Percentiles rank a stretch among this genome's conserved stretches.
These are phyloP conservation scores for Neopestalotiopsis clavispora DNA, from an alignment of 2,329 filamentous ascomycete species.

Conservation along the genomic window DNA sequence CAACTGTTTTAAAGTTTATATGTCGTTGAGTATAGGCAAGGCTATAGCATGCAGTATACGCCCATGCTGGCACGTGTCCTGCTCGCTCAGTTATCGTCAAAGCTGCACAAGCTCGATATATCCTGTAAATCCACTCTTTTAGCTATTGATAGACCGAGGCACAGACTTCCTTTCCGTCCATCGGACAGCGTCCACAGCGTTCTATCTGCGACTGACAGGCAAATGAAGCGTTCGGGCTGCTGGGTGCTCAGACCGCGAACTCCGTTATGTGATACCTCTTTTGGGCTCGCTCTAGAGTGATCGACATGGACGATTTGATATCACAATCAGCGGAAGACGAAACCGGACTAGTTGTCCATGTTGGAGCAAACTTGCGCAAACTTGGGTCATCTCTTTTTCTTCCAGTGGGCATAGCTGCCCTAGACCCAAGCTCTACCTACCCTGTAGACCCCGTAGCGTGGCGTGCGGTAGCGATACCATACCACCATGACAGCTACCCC, in stretches of 20 bases:
- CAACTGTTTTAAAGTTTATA: not conserved
- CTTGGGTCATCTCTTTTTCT: conserved; percentile 1
- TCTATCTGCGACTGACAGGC: not conserved
- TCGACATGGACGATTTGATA: not conserved
- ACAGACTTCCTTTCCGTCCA: not conserved
- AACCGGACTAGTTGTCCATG: not conserved
- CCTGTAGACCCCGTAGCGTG: not conserved
- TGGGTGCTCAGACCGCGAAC: not conserved
- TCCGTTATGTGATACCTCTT: not conserved
- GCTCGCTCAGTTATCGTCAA: not conserved
- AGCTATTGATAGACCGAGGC: not conserved
- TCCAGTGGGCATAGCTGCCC: not conserved
- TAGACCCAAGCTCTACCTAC: too few relatives aligned
- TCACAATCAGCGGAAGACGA: not conserved
- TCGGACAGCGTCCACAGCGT: not conserved
- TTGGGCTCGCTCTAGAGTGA: not conserved
- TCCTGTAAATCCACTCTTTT: not conserved
- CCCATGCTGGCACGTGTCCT: not conserved
- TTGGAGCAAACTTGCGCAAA: not conserved
- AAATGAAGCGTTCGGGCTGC: not conserved
- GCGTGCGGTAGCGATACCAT: not conserved
- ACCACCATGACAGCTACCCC: not conserved
- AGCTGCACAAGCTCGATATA: not conserved
- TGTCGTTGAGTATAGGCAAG: not conserved
- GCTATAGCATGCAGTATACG: not conserved